A percentile compares a stretch with the other conserved stretches of the same genome.
Evolutionary conservation across 1,139 yeast genomes (phyloP).

Genomic region (Geotrichum reessii): DNA sequence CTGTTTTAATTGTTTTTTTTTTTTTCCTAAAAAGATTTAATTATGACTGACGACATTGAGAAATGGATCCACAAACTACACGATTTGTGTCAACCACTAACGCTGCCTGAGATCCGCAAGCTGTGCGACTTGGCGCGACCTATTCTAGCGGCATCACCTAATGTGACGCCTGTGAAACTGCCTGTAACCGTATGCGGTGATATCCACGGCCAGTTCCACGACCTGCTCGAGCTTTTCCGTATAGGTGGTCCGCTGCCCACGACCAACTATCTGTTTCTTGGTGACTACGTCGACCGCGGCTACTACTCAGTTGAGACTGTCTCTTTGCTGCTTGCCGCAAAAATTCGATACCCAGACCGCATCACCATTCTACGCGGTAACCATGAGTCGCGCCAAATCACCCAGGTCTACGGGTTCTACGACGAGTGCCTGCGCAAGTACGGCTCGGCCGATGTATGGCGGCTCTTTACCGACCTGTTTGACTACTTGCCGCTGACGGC

Average conservation of each 20-base stretch:
- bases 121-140: conserved; percentile 64
- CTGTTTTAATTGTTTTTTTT: too few species aligned
- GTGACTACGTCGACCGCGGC: conserved; percentile 96
- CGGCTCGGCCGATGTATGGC: conserved; percentile 95
- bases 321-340: conserved; percentile 68
- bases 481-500: conserved; percentile 95
- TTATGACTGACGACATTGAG: conserved; percentile 39
- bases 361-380: conserved; percentile 92
- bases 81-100: conserved; percentile 70
- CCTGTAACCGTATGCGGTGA: conserved; percentile 99
- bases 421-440: conserved; percentile 95
- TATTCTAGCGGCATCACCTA: conserved; percentile 81
- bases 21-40: too few species aligned
- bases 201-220: conserved; percentile 96
- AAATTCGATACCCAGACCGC: conserved; percentile 88
- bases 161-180: conserved; percentile 89
- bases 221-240: conserved; percentile 74
- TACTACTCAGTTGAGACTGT: conserved; percentile 92
- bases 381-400: conserved; percentile 94
- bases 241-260: conserved; percentile 89
- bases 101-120: conserved; percentile 74
- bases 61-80: conserved; percentile 57
- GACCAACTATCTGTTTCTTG: conserved; percentile 74
- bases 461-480: conserved; percentile 67
- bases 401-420: conserved; percentile 96